Conservation (phyloP, 164 flowering plant genomes). For the Warburgia ugandensis region DNA sequence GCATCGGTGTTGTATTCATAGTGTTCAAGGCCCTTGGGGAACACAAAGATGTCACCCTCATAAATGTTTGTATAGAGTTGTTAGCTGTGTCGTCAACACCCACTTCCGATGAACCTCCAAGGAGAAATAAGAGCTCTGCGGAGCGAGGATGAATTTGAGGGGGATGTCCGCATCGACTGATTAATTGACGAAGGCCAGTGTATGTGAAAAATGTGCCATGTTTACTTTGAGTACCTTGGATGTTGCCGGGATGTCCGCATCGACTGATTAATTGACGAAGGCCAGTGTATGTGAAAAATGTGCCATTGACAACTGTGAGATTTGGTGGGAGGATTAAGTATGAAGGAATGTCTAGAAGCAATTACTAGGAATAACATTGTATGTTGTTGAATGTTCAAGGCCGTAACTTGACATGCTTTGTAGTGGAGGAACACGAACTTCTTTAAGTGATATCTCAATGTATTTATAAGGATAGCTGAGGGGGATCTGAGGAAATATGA, state of each 20-base stretch:
- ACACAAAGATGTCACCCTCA: neutral
- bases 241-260: neutral
- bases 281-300: conserved; percentile 1
- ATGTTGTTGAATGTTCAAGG: neutral
- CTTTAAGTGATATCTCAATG: no score
- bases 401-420: no score
- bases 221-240: neutral
- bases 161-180: neutral
- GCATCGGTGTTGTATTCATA: neutral
- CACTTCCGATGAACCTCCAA: neutral
- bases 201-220: no score
- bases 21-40: neutral
- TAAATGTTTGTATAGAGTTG: neutral
- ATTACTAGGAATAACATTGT: neutral
- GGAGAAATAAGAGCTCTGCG: neutral
- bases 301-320: neutral
- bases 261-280: neutral
- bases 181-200: neutral
- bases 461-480: no score
- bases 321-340: neutral
- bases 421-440: no score
- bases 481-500: no score
- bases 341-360: neutral
- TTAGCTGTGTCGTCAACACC: neutral
- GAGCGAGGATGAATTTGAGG: conserved; percentile 2